Conservation (phyloP, 2,329 filamentous ascomycete genomes). For the Cyanodermella asteris region DNA sequence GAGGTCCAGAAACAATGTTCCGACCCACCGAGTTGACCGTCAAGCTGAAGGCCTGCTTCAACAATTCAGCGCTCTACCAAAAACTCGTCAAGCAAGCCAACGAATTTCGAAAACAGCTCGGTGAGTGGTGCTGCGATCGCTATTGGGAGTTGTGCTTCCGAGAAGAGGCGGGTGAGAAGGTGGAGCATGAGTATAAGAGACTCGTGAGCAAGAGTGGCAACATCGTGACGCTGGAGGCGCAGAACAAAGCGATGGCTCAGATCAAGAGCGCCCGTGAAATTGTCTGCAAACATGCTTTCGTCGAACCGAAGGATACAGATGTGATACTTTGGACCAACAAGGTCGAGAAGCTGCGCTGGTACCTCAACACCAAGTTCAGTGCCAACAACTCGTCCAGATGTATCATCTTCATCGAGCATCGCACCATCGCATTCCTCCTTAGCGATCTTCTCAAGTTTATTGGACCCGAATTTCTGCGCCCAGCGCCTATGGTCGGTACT, state of each 20-base stretch:
- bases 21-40: slow-evolving; percentile 39
- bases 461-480: slow-evolving; percentile 34
- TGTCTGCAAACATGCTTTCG: slow-evolving; percentile 31
- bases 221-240: slow-evolving; percentile 13
- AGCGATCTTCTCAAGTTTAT: slow-evolving; percentile 42
- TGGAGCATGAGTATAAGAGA: slow-evolving; percentile 28
- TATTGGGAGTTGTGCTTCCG: slow-evolving; percentile 54
- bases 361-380: slow-evolving; percentile 42
- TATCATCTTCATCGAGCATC: slow-evolving; percentile 69
- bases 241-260: slow-evolving; percentile 31
- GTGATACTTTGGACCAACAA: slow-evolving; percentile 44
- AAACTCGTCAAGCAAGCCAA: slow-evolving; percentile 38
- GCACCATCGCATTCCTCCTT: slow-evolving; percentile 56
- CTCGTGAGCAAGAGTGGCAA: slow-evolving; percentile 9
- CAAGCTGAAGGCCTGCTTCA: slow-evolving; percentile 30
- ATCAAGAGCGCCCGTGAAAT: slow-evolving; percentile 37
- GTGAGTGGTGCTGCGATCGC: slow-evolving; percentile 64
- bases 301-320: slow-evolving; percentile 14
- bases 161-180: slow-evolving; percentile 37
- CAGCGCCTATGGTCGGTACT: slow-evolving; percentile 43
- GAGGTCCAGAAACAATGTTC: too few species aligned
- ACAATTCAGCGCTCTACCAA: slow-evolving; percentile 29
- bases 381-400: slow-evolving; percentile 39
- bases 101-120: slow-evolving; percentile 43
- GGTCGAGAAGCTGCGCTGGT: slow-evolving; percentile 37